phyloP scores from a whole-genome alignment of 148 eudicot species.

The Chenopodium suecicum region DNA sequence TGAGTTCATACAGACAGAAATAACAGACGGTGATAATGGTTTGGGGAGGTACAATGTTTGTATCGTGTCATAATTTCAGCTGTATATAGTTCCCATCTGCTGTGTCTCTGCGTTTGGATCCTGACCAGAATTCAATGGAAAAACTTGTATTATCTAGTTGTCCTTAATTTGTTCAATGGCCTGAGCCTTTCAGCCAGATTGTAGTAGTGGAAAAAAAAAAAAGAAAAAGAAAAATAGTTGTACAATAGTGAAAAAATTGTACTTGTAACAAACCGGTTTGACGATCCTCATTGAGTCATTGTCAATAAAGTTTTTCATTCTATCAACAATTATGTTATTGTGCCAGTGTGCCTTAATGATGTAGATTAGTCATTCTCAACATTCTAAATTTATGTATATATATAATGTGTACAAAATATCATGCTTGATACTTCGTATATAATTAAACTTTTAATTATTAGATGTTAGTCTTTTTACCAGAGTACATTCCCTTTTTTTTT shows the following conservation, averaged over 20 bases:
- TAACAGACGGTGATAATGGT: constrained; percentile 8
- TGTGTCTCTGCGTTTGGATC: constrained; percentile 16
- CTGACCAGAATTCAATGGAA: constrained; percentile 25
- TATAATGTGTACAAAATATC: no score
- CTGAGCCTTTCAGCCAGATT: constrained; percentile 16
- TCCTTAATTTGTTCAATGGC: constrained; percentile 9
- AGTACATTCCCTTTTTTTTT: no score
- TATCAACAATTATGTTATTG: neutral
- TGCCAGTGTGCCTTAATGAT: neutral
- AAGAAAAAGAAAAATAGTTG: neutral
- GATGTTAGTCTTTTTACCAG: no score
- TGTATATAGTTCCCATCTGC: constrained; percentile 34
- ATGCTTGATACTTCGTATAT: no score
- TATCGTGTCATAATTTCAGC: constrained; percentile 19
- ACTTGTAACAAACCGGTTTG: constrained; percentile 14
- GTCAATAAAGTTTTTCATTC: constrained; percentile 15
- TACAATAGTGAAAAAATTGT: constrained; percentile 3
- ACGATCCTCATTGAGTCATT: constrained; percentile 8
- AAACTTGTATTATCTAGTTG: constrained; percentile 24
- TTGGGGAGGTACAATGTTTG: constrained; percentile 6
- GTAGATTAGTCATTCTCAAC: no score
- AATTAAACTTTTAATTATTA: no score
- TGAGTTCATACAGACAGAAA: constrained; percentile 13
- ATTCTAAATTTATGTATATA: no score
- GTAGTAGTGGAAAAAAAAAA: constrained; percentile 8